Percentiles rank a stretch among this genome's conserved stretches.
Conservation (phyloP, 1,284 basidiomycete genomes). For the Ceratobasidium sp. region DNA sequence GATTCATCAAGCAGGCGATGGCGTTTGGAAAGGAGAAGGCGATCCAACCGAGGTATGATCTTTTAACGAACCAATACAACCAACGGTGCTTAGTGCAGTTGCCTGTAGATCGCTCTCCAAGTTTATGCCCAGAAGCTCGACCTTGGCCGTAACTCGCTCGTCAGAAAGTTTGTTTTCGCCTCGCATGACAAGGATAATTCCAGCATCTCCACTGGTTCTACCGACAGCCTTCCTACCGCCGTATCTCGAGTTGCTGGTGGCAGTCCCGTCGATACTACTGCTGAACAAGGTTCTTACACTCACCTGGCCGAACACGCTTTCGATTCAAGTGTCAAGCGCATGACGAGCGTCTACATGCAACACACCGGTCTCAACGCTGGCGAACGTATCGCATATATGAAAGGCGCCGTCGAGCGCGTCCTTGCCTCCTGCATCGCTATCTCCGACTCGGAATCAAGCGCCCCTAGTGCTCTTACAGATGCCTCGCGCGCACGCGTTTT, state of each 20-base stretch:
- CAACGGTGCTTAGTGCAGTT: background rate
- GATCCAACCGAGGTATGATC: conserved; percentile 66
- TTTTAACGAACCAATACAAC: background rate
- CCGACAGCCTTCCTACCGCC: conserved; percentile 13
- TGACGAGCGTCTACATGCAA: conserved; percentile 61
- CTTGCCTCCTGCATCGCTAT: conserved; percentile 61
- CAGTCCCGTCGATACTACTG: conserved; percentile 37
- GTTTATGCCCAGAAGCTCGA: conserved; percentile 67
- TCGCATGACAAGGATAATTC: conserved; percentile 31
- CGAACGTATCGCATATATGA: conserved; percentile 58
- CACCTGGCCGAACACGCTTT: conserved; percentile 64
- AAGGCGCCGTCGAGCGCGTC: conserved; percentile 73
- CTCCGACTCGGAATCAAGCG: conserved; percentile 50
- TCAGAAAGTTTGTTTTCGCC: conserved; percentile 16
- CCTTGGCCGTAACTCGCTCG: conserved; percentile 48
- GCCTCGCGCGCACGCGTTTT: conserved; percentile 59
- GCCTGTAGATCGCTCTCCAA: conserved; percentile 63
- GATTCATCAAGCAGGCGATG: conserved; percentile 55
- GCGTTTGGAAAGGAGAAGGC: conserved; percentile 72
- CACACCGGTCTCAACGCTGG: conserved; percentile 44
- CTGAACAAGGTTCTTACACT: conserved; percentile 41
- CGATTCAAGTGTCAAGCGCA: conserved; percentile 70
- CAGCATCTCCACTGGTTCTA: conserved; percentile 4
- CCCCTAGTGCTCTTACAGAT: conserved; percentile 50
- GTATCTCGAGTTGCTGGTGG: conserved; percentile 17